These are phyloP conservation scores for Parietaria judaica DNA, from an alignment of 306 rosid genomes.

Conservation along the genomic window DNA sequence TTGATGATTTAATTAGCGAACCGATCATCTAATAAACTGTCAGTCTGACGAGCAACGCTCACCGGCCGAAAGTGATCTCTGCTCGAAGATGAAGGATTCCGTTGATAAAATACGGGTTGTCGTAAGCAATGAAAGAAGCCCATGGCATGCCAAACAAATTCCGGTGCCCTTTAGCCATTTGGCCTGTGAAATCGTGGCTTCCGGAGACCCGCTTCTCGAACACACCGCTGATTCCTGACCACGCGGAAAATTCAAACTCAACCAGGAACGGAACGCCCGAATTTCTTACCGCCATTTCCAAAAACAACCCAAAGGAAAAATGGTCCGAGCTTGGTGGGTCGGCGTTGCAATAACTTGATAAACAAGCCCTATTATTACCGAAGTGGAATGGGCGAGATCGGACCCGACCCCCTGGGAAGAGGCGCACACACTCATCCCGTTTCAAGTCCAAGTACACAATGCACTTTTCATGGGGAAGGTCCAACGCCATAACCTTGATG, in stretches of 20 bases:
- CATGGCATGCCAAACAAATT: conserved; percentile 30
- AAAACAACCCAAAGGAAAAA: conserved; percentile 30
- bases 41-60: conserved; percentile 7
- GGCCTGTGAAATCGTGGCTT: conserved; percentile 36
- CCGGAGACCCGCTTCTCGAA: conserved; percentile 24
- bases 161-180: conserved; percentile 40
- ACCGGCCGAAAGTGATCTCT: conserved; percentile 32
- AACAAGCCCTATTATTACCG: conserved; percentile 33
- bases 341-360: conserved; percentile 45
- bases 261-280: conserved; percentile 15
- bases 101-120: conserved; percentile 31
- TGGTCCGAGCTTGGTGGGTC: conserved; percentile 35
- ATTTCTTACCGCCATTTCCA: conserved; percentile 37
- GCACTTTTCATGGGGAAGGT: conserved; percentile 26
- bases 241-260: conserved; percentile 36
- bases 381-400: conserved; percentile 33
- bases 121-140: conserved; percentile 31
- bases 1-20: too few relatives aligned
- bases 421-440: conserved; percentile 29
- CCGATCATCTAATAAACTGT: too few relatives aligned
- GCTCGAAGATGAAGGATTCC: conserved; percentile 38
- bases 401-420: conserved; percentile 32
- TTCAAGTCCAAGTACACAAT: conserved; percentile 39
- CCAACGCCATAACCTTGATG: conserved; percentile 38
- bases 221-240: conserved; percentile 31